Evolutionary conservation across 371 early-diverging fungal genomes (phyloP), one percentile per base, ranked within the genome.

Genomic region (Paraphysoderma sedebokerense): DNA sequence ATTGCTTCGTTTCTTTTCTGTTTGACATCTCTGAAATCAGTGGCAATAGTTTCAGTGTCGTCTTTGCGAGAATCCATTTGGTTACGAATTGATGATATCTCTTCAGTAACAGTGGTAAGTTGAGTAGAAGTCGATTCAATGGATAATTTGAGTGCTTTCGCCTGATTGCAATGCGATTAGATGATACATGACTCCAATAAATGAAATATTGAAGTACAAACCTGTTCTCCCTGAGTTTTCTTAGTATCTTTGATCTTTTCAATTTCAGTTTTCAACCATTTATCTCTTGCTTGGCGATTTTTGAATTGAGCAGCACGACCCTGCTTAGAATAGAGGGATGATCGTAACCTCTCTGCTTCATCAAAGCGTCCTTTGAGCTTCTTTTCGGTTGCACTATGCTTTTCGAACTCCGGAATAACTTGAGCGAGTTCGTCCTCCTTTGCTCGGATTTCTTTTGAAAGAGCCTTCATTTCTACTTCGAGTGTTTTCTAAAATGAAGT

Each of bases 251-350:
- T 58, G 13, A 87, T 65, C 12, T 75, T 67, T 2, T 57, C 48
- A 42, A 89, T 80, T 55, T 90, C 84, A 11, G 50, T 52, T 4
- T 60, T 61, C 22, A 95, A 57, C 77, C 80, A 89, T 2, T 50
- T 50, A 52, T 91, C 87, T 31, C 92, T 80, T 32, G 85, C 81
- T 0, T 49, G 56, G 45, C 76, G 70, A 51, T 57, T 76, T 9
- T 52, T 26, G 57, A 90, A 92, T 52, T 81, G 81, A 3, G 75
- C 66, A 5, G 77, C 66, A 15, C 92, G 77, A 4, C 87, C 87
- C 56, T 87, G 87, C 55, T 86, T 90, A 26, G 82, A 74, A 55
- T 78, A 70, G 6, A 92, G 71, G 19, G 57, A 51, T 42, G 67
- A 55, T 33, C 67, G 64, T 53, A 62, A 60, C 41, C 51, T 49